phyloP scores from a whole-genome alignment of 2,329 filamentous ascomycete genomes.

The Paraphoma sp. region DNA sequence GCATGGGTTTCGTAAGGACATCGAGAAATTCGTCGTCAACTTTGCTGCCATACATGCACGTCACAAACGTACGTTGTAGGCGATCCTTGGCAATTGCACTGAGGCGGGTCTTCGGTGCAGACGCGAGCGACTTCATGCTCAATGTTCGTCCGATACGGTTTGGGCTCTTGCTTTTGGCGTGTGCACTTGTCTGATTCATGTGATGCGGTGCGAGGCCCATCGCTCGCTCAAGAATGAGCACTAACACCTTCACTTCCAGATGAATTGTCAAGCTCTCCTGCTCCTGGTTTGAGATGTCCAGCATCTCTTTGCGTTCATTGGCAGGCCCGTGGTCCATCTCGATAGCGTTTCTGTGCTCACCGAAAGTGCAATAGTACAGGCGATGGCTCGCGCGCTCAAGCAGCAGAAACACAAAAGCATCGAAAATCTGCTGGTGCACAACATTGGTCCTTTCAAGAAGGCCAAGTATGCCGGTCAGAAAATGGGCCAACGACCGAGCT shows the following conservation, averaged over 20 bases:
- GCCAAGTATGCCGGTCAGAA: constrained; percentile 46
- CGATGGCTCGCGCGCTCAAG: constrained; percentile 48
- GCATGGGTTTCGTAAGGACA: constrained; percentile 49
- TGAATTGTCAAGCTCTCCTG: constrained; percentile 28
- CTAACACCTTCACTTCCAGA: constrained; percentile 51
- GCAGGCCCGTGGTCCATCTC: constrained; percentile 34
- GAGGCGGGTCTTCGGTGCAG: constrained; percentile 40
- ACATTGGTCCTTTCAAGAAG: constrained; percentile 44
- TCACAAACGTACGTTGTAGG: constrained; percentile 55
- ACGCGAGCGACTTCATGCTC: constrained; percentile 30
- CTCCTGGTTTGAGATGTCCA: constrained; percentile 19
- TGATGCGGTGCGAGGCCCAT: constrained; percentile 49
- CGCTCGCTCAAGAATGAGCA: constrained; percentile 49
- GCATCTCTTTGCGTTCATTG: constrained; percentile 5
- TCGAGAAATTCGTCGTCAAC: constrained; percentile 50
- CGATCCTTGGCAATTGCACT: constrained; percentile 48
- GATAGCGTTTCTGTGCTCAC: constrained; percentile 33
- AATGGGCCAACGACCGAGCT: constrained; percentile 37
- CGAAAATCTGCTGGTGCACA: constrained; percentile 50
- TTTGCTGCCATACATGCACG: constrained; percentile 51
- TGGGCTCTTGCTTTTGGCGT: constrained; percentile 3
- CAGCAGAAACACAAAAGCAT: constrained; percentile 52
- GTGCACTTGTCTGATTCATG: constrained; percentile 34
- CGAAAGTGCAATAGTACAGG: constrained; percentile 50
- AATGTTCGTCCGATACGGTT: constrained; percentile 27